Percentiles rank a stretch among this genome's conserved stretches.
These are phyloP conservation scores for Catenaria anguillulae DNA, from an alignment of 371 early-diverging fungal species.

Conservation along the genomic window DNA sequence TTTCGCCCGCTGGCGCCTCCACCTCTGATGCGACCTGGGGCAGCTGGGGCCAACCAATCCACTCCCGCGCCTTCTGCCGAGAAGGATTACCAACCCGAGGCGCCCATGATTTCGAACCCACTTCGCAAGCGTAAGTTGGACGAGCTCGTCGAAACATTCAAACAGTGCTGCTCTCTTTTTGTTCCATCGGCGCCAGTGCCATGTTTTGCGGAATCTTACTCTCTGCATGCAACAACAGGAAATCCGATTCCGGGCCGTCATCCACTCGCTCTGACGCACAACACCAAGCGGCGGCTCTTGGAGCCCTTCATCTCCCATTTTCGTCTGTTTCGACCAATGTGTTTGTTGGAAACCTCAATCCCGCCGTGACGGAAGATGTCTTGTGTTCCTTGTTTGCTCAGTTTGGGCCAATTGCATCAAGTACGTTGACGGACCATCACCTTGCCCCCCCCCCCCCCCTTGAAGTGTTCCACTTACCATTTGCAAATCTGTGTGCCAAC, in stretches of 20 bases:
- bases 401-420: constrained; percentile 73
- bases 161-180: constrained; percentile 26
- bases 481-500: background rate
- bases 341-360: constrained; percentile 71
- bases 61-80: too few species aligned
- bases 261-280: background rate
- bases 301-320: background rate
- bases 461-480: too few species aligned
- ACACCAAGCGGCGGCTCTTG: too few species aligned
- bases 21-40: background rate
- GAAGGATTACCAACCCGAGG: constrained; percentile 15
- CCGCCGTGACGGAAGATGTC: constrained; percentile 47
- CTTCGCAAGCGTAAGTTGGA: constrained; percentile 66
- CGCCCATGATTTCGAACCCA: constrained; percentile 22
- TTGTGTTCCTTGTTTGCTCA: constrained; percentile 61
- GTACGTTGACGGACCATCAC: too few species aligned
- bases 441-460: background rate
- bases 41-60: too few species aligned
- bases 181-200: constrained; percentile 54
- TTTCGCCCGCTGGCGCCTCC: background rate
- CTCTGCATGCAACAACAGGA: too few species aligned
- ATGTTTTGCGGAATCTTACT: constrained; percentile 44
- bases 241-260: background rate
- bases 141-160: constrained; percentile 66
- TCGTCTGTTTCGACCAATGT: constrained; percentile 56